Base-by-base conservation (phyloP, 306 rosid species). In the Rosa chinensis region DNA sequence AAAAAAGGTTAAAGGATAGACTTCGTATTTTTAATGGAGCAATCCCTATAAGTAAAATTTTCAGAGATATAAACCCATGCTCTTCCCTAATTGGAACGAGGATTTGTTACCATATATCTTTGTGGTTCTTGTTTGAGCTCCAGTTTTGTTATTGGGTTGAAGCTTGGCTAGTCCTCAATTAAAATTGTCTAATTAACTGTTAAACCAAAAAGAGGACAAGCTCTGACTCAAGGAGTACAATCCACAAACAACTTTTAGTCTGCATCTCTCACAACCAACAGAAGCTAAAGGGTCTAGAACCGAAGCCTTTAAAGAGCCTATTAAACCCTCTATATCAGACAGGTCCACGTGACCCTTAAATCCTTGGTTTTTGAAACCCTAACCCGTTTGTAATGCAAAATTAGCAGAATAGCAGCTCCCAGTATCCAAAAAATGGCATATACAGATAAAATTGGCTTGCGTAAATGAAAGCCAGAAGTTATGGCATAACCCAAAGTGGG, bases 331-430 rank as follows among this genome's bases (percentile, higher is more conserved):
- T 85, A 55, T 6, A 79, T 47, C 58, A 89, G 97, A 92, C 96
- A 90, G 80, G 67, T 84, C 87, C 96, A 92, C 88, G 97, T 92
- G 94, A 88, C 81, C 75, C 79, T 72, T 83, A 84, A 74, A 82
- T 86, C 80, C 83, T 83, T 82, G 86, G 79, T 80, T 88, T 88
- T 32, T 77, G 71, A 86, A 82, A 83, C 77, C 85, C 81, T 76
- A 88, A 84, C 49, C 43, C 74, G 63, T 42, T 72, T 63, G 58
- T 23, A 82, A 79, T 37, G 10, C 68, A 42, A 62, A 72, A 82
- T 77, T 20, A 77, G 70, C 48, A 61, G 32, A n/a, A 62, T 21
- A n/a, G 21, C 28, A 35, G 42, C n/a, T 16, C 37, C 49, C 55
- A 66, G 62, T 61, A 64, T 71, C 8, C 21, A 10, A 64, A 35